A percentile compares a stretch with the other conserved stretches of the same genome.
phyloP scores from a whole-genome alignment of 176 grass and related monocot genomes.

The Thalia dealbata region DNA sequence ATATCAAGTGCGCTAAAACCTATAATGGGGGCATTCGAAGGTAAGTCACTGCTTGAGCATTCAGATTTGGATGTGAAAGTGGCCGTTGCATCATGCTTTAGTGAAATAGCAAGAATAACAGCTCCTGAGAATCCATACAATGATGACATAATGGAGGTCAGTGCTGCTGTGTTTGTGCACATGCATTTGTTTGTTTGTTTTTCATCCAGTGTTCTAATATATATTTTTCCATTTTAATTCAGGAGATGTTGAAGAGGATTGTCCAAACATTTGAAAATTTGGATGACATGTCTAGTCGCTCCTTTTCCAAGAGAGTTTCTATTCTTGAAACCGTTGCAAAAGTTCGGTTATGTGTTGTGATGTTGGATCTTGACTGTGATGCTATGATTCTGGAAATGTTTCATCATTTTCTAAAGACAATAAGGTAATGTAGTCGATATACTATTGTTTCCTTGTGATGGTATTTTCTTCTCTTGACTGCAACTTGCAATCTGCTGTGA shows the following conservation, averaged over 20 bases:
- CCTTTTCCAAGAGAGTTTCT: slow-evolving; percentile 55
- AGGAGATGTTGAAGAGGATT: slow-evolving; percentile 69
- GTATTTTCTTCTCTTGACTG: too few relatives aligned
- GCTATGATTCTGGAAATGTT: slow-evolving; percentile 64
- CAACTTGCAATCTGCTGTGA: too few relatives aligned
- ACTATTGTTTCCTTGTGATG: neutral
- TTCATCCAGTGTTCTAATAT: neutral
- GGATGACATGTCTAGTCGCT: slow-evolving; percentile 33
- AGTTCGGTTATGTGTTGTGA: slow-evolving; percentile 62
- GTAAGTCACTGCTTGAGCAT: slow-evolving; percentile 37
- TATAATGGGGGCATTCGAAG: slow-evolving; percentile 38
- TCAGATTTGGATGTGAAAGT: slow-evolving; percentile 39
- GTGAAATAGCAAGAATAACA: slow-evolving; percentile 67
- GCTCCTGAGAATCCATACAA: slow-evolving; percentile 70
- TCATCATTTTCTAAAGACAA: slow-evolving; percentile 48
- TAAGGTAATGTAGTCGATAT: slow-evolving; percentile 33
- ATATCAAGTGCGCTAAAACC: slow-evolving; percentile 38
- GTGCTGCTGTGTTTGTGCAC: slow-evolving; percentile 5
- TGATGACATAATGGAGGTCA: slow-evolving; percentile 72
- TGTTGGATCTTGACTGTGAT: slow-evolving; percentile 84
- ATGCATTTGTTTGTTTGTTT: slow-evolving; percentile 2
- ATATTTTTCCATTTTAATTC: neutral
- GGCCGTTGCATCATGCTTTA: slow-evolving; percentile 57
- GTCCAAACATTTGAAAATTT: slow-evolving; percentile 64
- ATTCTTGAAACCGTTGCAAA: slow-evolving; percentile 74